Conservation (phyloP, 306 rosid genomes). For the Hippophae gyantsensis region DNA sequence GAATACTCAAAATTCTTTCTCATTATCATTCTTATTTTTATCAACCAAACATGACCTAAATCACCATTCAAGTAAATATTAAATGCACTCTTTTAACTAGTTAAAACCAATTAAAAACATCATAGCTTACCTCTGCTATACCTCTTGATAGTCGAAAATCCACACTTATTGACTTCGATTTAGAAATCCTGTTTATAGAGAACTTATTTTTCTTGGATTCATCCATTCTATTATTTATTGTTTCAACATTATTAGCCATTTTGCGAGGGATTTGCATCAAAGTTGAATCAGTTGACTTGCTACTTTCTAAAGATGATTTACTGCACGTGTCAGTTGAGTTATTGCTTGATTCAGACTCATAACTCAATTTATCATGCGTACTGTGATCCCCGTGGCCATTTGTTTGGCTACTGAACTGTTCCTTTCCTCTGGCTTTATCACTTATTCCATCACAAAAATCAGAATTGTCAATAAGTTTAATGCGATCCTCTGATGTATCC, state of each 20-base stretch:
- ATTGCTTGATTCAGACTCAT: conserved; percentile 52
- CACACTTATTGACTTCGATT: conserved; percentile 72
- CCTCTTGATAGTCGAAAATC: conserved; percentile 96
- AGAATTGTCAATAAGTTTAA: conserved; percentile 31
- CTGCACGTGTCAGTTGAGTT: conserved; percentile 53
- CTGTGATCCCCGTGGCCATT: conserved; percentile 40
- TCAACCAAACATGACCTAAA: neutral
- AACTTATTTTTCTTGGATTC: conserved; percentile 65
- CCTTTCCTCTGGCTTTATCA: conserved; percentile 33
- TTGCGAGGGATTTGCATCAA: conserved; percentile 30
- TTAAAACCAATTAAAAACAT: conserved; percentile 3
- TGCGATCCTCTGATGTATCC: conserved; percentile 38
- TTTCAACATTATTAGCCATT: conserved; percentile 37
- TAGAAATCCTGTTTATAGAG: conserved; percentile 62
- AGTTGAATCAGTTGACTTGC: conserved; percentile 36
- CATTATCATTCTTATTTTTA: too few relatives aligned
- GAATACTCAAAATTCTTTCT: too few relatives aligned
- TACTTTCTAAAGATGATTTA: conserved; percentile 38
- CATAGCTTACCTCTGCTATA: conserved; percentile 73
- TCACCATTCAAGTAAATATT: conserved; percentile 4
- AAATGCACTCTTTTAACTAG: conserved; percentile 6
- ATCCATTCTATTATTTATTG: conserved; percentile 28
- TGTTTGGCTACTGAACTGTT: conserved; percentile 32
- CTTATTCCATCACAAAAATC: conserved; percentile 27
- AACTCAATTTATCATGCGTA: conserved; percentile 33